Base-by-base conservation (phyloP, 495 filamentous ascomycete species). In the Xylaria castorea region DNA sequence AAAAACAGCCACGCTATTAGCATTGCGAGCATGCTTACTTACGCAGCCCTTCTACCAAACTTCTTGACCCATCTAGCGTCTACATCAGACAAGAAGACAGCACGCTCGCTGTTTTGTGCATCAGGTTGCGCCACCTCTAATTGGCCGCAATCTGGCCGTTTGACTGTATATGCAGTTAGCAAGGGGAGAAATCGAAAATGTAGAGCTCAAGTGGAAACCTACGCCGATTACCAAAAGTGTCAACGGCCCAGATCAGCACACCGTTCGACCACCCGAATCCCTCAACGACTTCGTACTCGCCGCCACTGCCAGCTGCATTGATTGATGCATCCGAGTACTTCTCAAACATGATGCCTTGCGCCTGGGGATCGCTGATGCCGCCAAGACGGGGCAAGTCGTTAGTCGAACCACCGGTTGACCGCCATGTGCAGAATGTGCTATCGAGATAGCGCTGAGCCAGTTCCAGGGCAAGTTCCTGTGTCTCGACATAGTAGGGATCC, bases 261-360 rank as follows among this genome's bases (percentile, higher is more conserved):
- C 85, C 85, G 51, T 87, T 87, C 27, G 83, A 84, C 85, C 85
- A 87, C 11, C 85, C 85, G 66, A 87, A 87, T 27, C 85, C 85
- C 78, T 87, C 84, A 7, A 87, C 85, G 18, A 87, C 85, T 65
- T 80, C 77, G 66, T 87, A 87, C 78, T 87, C 85, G 72, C 85
- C 85, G 14, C 85, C 85, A 34, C 83, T 74, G 50, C 85, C 85
- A 20, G 84, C 85, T 6, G 81, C 83, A 62, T 85, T 85, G 34
- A 82, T 85, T 51, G 83, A 71, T 34, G 80, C 81, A 71, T 86
- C 84, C 32, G 78, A 75, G 71, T 87, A 87, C 78, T 87, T 87
- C 74, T 87, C 85, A 70, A 87, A 87, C 80, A 87, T 80, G 71
- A 80, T 83, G 14, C 85, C 85, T 27, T 58, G 70, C 12, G 80